Evolutionary conservation across 768 basidiomycete species (phyloP).

Genomic region (Holtermanniella nyarrowii): DNA sequence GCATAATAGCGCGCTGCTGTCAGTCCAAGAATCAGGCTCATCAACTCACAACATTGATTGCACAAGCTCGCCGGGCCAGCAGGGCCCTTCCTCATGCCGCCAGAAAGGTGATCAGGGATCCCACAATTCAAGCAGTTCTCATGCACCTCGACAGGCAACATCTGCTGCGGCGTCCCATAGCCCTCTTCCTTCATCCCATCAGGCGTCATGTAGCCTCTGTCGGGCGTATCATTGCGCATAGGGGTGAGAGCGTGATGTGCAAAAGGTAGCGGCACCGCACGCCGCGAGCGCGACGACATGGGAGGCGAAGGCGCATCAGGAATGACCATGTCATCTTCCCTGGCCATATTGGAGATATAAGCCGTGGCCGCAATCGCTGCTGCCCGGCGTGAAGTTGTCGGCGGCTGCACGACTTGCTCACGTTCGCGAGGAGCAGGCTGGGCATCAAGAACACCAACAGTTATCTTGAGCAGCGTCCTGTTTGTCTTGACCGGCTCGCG

Average conservation of each 20-base stretch:
- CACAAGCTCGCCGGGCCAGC: conserved; percentile 84
- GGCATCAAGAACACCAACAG: conserved; percentile 17
- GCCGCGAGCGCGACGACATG: conserved; percentile 3
- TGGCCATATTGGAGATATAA: conserved; percentile 52
- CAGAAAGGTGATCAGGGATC: conserved; percentile 72
- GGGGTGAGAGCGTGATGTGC: neutral
- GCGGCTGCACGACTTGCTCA: conserved; percentile 53
- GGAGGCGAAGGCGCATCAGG: conserved; percentile 57
- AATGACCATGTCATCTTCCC: conserved; percentile 38
- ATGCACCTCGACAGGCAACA: neutral
- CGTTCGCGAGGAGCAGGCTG: conserved; percentile 7
- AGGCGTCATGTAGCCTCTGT: conserved; percentile 42
- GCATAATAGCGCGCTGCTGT: conserved; percentile 7
- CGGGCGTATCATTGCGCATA: conserved; percentile 44
- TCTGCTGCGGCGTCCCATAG: neutral
- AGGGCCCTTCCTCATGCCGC: conserved; percentile 79
- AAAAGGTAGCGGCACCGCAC: neutral
- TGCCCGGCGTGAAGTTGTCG: conserved; percentile 58
- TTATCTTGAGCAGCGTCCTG: conserved; percentile 50
- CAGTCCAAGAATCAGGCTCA: conserved; percentile 1
- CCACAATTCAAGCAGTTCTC: conserved; percentile 83
- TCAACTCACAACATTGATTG: conserved; percentile 70
- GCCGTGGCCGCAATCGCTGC: conserved; percentile 91
- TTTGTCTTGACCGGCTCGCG: conserved; percentile 85
- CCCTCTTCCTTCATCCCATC: neutral